Percentiles rank a stretch among this genome's conserved stretches.
Evolutionary conservation across 1,139 yeast genomes (phyloP).

Genomic region (Kodamaea ohmeri): DNA sequence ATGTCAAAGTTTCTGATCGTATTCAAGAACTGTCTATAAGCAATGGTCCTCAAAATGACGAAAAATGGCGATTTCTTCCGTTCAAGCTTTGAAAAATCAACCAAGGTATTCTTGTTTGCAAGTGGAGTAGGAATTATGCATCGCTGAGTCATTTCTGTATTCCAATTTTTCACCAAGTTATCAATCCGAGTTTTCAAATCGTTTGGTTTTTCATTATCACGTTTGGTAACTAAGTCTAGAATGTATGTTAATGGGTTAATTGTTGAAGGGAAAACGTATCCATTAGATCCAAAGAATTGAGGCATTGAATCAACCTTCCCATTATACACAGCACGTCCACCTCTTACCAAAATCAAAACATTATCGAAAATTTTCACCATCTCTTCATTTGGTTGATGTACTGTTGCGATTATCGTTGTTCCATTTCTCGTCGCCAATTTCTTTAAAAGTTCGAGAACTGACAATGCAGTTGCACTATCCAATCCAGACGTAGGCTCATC

Average conservation of each 20-base stretch:
- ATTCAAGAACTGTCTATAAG: slow-evolving; percentile 40
- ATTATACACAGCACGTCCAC: slow-evolving; percentile 69
- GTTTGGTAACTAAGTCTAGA: slow-evolving; percentile 64
- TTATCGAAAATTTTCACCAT: slow-evolving; percentile 64
- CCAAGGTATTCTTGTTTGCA: slow-evolving; percentile 4
- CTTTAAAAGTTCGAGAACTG: slow-evolving; percentile 61
- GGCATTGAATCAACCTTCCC: slow-evolving; percentile 44
- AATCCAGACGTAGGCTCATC: slow-evolving; percentile 92
- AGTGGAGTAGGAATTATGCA: not conserved
- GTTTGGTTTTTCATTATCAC: slow-evolving; percentile 31
- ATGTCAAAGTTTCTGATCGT: slow-evolving; percentile 61
- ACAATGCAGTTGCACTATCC: slow-evolving; percentile 74
- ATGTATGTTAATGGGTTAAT: slow-evolving; percentile 73
- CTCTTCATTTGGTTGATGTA: slow-evolving; percentile 80
- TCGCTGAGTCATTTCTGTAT: slow-evolving; percentile 1
- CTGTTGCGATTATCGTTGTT: slow-evolving; percentile 72
- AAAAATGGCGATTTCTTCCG: slow-evolving; percentile 5
- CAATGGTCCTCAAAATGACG: slow-evolving; percentile 24
- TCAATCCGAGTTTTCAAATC: slow-evolving; percentile 31
- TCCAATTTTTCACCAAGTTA: slow-evolving; percentile 41
- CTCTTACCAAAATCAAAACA: slow-evolving; percentile 63
- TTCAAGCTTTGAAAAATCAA: slow-evolving; percentile 5
- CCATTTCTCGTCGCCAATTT: slow-evolving; percentile 54
- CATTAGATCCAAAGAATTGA: slow-evolving; percentile 40
- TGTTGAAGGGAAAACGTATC: slow-evolving; percentile 13